Conservation (phyloP, 768 basidiomycete genomes). For the Thelephora ganbajun region DNA sequence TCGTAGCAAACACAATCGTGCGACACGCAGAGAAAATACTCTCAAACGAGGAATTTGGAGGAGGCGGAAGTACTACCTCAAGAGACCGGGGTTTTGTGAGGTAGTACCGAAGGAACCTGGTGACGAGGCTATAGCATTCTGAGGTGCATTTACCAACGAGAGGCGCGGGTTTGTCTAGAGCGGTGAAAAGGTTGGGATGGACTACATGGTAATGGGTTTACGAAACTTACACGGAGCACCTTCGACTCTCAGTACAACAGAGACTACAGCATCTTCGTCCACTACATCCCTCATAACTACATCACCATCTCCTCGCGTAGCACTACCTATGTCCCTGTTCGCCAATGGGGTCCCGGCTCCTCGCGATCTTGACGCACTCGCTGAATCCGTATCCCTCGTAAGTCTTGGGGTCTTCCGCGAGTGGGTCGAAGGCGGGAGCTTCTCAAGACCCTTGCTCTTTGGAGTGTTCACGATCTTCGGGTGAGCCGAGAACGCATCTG, state of each 20-base stretch:
- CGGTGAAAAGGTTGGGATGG: neutral
- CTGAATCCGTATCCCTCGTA: constrained; percentile 52
- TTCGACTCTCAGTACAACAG: constrained; percentile 33
- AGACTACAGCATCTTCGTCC: constrained; percentile 15
- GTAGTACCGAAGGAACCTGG: constrained; percentile 20
- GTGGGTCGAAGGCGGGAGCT: constrained; percentile 37
- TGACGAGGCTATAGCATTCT: constrained; percentile 19
- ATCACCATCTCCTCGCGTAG: constrained; percentile 4
- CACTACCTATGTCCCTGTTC: too few relatives aligned
- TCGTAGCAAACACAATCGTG: constrained; percentile 34
- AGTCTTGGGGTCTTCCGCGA: constrained; percentile 57
- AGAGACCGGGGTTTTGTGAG: constrained; percentile 21
- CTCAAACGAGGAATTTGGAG: constrained; percentile 30
- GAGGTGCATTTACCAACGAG: constrained; percentile 6
- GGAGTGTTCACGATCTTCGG: constrained; percentile 4
- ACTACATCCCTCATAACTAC: constrained; percentile 6
- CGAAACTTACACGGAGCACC: constrained; percentile 21
- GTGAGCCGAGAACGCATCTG: constrained; percentile 12
- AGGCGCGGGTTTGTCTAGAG: constrained; percentile 8
- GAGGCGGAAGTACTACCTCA: constrained; percentile 19
- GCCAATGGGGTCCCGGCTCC: constrained; percentile 7
- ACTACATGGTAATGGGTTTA: neutral
- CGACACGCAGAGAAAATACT: constrained; percentile 43
- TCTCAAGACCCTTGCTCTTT: constrained; percentile 16
- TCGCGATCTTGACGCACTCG: constrained; percentile 43